Evolutionary conservation across 2,329 filamentous ascomycete species (phyloP), one percentile per base, ranked within the genome.

Genomic region (Annulohypoxylon truncatum): DNA sequence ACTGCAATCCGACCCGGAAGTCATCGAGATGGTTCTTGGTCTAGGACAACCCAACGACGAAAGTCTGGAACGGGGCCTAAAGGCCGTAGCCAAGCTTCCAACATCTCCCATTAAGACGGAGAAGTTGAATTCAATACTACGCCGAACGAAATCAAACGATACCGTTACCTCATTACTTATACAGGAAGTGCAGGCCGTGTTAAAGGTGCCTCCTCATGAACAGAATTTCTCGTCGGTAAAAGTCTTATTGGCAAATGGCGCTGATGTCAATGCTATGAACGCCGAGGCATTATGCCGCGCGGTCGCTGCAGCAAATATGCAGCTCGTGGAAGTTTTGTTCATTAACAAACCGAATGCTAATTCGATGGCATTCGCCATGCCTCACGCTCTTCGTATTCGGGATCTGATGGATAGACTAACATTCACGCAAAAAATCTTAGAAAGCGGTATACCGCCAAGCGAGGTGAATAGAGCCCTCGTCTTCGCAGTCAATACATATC

Each of bases 231-330:
- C 81, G 1, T 80, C 83, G 0, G 62, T 88, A 31, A 80, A 81
- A 58, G 75, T 80, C 0, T 79, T 89, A 0, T 72, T 89, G 1
- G 78, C 80, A 1, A 79, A 82, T 0, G 85, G 85, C 0, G 87
- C 86, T 1, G 82, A 88, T 48, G 78, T 87, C n/a, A 87, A 89
- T 66, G 78, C 80, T 1, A 80, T 82, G 61, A 82, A 86, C 24
- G 85, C 82, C 0, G 81, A 82, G 1, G 81, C 86, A 0, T 74
- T 89, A 0, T 83, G 84, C 55, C 78, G 79, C 56, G 85, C 85
- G 3, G 81, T 89, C 2, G 80, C 80, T 15, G 80, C 79, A 0
- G 80, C 81, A 12, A 79, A 83, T 46, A 74, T 77, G 0, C 78
- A 78, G 3, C 74, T 88, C 6, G 80, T 82, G 8, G 84, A 87